Conservation (phyloP, 495 filamentous ascomycete genomes). For the Evansstolkia leycettana region DNA sequence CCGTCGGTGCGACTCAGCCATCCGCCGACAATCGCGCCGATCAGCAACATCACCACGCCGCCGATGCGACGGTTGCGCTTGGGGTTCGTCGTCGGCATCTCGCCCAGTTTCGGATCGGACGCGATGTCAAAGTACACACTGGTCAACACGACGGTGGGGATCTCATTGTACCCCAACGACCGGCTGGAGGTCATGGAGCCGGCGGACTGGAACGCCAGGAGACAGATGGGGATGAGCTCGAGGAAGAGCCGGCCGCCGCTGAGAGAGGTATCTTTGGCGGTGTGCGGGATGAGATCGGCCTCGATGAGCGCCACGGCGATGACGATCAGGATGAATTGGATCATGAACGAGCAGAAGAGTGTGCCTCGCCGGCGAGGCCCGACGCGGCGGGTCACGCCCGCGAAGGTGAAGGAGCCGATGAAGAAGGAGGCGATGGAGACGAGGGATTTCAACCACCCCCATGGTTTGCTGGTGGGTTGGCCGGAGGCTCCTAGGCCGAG, state of each 20-base stretch:
- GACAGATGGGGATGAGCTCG: slow-evolving; percentile 43
- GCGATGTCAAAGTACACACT: slow-evolving; percentile 58
- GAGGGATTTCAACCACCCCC: slow-evolving; percentile 53
- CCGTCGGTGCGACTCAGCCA: slow-evolving; percentile 46
- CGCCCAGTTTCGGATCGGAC: slow-evolving; percentile 42
- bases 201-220: slow-evolving; percentile 60
- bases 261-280: slow-evolving; percentile 12
- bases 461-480: slow-evolving; percentile 36
- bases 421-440: slow-evolving; percentile 46
- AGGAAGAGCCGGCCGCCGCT: slow-evolving; percentile 25
- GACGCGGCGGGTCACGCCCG: slow-evolving; percentile 19
- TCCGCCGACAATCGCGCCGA: slow-evolving; percentile 51
- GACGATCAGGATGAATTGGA: slow-evolving; percentile 42
- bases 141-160: slow-evolving; percentile 64
- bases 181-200: slow-evolving; percentile 57
- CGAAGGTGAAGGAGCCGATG: slow-evolving; percentile 39
- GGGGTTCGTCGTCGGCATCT: slow-evolving; percentile 35
- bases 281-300: slow-evolving; percentile 32
- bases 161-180: slow-evolving; percentile 50
- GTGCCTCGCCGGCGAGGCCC: slow-evolving; percentile 36
- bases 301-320: slow-evolving; percentile 48
- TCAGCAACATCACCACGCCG: slow-evolving; percentile 42
- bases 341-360: slow-evolving; percentile 42
- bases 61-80: slow-evolving; percentile 53
- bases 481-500: slow-evolving; percentile 48